These are phyloP conservation scores for Cotoneaster glaucophyllus DNA, from an alignment of 306 rosid species.

Conservation along the genomic window DNA sequence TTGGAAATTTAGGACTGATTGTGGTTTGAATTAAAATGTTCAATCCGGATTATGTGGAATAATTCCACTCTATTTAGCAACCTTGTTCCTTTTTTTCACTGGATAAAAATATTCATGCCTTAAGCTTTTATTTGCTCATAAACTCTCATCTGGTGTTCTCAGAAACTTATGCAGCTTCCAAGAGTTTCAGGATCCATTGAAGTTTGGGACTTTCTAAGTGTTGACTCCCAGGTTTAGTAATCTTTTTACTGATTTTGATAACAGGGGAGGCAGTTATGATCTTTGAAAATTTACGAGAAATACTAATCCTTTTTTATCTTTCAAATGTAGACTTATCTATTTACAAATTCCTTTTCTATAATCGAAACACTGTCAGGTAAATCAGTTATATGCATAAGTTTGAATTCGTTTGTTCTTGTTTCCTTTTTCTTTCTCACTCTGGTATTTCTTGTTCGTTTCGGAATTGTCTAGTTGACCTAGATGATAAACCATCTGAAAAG, in stretches of 20 bases:
- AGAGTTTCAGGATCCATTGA: slow-evolving; percentile 94
- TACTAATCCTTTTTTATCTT: slow-evolving; percentile 14
- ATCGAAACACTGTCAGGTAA: slow-evolving; percentile 87
- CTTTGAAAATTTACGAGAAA: not conserved
- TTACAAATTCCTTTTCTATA: slow-evolving; percentile 88
- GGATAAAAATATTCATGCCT: slow-evolving; percentile 6
- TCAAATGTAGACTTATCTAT: slow-evolving; percentile 74
- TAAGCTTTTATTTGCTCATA: slow-evolving; percentile 17
- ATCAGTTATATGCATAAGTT: slow-evolving; percentile 25
- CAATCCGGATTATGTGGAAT: not conserved
- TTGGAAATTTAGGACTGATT: not conserved
- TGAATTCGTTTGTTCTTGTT: slow-evolving; percentile 13
- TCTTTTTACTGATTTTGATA: slow-evolving; percentile 6
- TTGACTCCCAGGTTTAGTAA: slow-evolving; percentile 83
- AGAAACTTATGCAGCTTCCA: slow-evolving; percentile 92
- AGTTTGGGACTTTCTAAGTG: slow-evolving; percentile 98
- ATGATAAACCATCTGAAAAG: slow-evolving; percentile 59
- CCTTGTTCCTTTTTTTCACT: slow-evolving; percentile 8
- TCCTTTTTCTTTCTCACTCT: not conserved
- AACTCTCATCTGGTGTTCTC: slow-evolving; percentile 26
- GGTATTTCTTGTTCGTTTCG: slow-evolving; percentile 25
- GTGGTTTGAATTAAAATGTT: not conserved
- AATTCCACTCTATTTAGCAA: slow-evolving; percentile 6
- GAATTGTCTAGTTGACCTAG: slow-evolving; percentile 52
- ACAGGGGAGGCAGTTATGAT: not conserved